Base-by-base conservation (phyloP, 1,139 yeast species). In the Yamadazyma diospyri region DNA sequence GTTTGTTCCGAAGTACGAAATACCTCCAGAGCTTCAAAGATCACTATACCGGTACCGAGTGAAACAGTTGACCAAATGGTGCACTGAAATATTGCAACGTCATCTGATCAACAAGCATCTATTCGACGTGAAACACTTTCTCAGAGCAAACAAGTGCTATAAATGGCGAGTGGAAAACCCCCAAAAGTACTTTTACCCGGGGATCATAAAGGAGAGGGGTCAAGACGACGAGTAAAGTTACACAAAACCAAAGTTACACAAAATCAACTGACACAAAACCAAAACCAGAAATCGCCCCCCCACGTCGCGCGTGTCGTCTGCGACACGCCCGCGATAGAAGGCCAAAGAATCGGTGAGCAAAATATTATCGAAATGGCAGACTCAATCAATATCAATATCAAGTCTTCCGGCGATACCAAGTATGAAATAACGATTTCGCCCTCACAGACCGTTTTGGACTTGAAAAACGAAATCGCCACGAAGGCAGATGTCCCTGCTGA, bases 361-460 rank as follows among this genome's bases (percentile, higher is more conserved):
- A 14, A 19, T 15, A 25, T 8, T 10, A 12, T 18, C 20, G 16
- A 16, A 10, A 28, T 19, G 30, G 12, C 30, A 9, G 24, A 27
- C 10, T 12, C 45, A 5, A 37, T 44, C 32, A 39, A 37, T 22
- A 35, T 46, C 20, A 45, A 35, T 30, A 35, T 47, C 16, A 75
- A 75, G 51, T 68, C 82, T 14, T 74, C 92, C 8, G 92, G 92
- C 15, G 95, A 85, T 54, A 75, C 81, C 59, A 86, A 84, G 60
- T 81, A 81, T 64, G 78, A 81, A 36, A 69, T 88, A 35, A 53
- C 69, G 6, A 70, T 84, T 25, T 67, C 74, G 16, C 60, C 78
- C 0, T 47, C 71, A 7, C 58, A 69, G 36, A 78, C 89, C 1
- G 78, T 89, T 23, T 63, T 67, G 23, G 85, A 81, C 40, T 69